Base-by-base conservation (phyloP, 2,329 filamentous ascomycete species). In the Stemphylium beticola region DNA sequence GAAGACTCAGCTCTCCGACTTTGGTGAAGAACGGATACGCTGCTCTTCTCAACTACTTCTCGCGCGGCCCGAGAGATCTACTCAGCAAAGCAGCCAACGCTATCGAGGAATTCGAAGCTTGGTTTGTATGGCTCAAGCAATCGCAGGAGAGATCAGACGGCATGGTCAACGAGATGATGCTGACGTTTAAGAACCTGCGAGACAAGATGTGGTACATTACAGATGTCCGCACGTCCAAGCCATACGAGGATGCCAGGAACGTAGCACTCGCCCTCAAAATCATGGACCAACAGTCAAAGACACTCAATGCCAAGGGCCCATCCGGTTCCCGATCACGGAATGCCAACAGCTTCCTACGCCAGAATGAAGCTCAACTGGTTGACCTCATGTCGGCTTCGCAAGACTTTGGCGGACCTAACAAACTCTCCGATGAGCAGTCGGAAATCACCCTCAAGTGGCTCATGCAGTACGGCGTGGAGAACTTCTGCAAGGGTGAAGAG, bases 151-250 rank as follows among this genome's bases (percentile, higher is more conserved):
- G 89, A 3, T 87, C 92, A 42, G 91, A 93, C 65, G 83, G 82
- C 2, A 83, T 86, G 11, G 87, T 93, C 32, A 88, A 92, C 36
- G 82, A 85, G 4, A 90, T 92, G 85, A 89, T 91, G 82, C 82
- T 82, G 54, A 85, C 86, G 4, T 82, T 95, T 33, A 85, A 87
- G 53, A 87, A 89, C 18, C 82, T 97, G 34, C 86, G 95, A 37
- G 91, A 96, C 73, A 98, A 98, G 81, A 96, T 98, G 91, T 99
- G 95, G 95, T 99, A 96, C 73, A 90, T 95, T 56, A 93, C 91
- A 1, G 92, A 97, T 73, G 93, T 98, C 24, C 89, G 91, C 58
- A 93, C 93, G 66, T 97, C 95, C 4, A 90, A 87, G 43, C 86
- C 87, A 9, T 98, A 97, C 67, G 91, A 95, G 56, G 89, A 96